Evolutionary conservation across 805 yeast species (phyloP).

Genomic region (Saccharomycopsis amapae): DNA sequence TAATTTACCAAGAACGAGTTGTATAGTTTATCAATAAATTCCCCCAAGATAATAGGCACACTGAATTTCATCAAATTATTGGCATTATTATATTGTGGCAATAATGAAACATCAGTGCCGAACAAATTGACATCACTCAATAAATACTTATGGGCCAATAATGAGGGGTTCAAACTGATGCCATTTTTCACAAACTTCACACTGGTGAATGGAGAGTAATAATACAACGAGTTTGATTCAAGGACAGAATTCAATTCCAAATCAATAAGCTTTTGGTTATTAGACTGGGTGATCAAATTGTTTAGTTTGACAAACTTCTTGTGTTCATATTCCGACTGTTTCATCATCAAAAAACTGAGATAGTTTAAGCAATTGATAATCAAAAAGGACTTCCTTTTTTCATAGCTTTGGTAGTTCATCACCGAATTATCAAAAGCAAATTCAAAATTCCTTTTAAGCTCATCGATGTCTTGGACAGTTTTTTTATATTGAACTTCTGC

Average conservation of each 20-base stretch:
- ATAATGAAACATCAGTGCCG: constrained; percentile 21
- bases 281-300: constrained; percentile 12
- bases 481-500: constrained; percentile 12
- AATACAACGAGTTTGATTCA: constrained; percentile 11
- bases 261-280: constrained; percentile 12
- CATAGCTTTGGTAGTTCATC: constrained; percentile 11
- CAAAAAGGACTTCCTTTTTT: constrained; percentile 8
- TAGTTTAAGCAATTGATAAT: constrained; percentile 19
- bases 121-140: constrained; percentile 10
- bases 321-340: constrained; percentile 21
- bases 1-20: constrained; percentile 8
- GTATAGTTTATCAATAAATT: constrained; percentile 12
- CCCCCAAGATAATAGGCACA: constrained; percentile 15
- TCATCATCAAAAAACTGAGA: constrained; percentile 21
- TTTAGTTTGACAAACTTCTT: constrained; percentile 18
- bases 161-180: neutral
- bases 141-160: neutral
- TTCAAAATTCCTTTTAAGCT: constrained; percentile 10
- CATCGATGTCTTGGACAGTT: constrained; percentile 6
- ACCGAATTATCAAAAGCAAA: constrained; percentile 5
- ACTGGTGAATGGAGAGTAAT: constrained; percentile 15
- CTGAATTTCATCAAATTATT: constrained; percentile 8
- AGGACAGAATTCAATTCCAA: constrained; percentile 11
- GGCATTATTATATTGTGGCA: constrained; percentile 13
- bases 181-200: constrained; percentile 16